These are phyloP conservation scores for Colletotrichum liaoningense DNA, from an alignment of 2,329 filamentous ascomycete genomes.

Conservation along the genomic window DNA sequence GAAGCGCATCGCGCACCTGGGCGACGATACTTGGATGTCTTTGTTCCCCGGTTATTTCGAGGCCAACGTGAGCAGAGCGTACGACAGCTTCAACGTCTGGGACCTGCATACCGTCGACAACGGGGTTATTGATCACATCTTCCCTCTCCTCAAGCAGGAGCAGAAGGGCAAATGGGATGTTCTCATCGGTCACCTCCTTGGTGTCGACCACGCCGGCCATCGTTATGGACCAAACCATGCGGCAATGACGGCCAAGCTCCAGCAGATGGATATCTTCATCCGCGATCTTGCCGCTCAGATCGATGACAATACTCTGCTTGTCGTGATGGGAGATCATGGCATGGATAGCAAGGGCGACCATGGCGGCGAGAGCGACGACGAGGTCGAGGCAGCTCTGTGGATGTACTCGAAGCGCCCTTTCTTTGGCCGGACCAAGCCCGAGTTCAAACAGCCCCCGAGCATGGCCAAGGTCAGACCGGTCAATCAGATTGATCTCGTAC, in stretches of 20 bases:
- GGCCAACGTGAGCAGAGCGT: slow-evolving; percentile 84
- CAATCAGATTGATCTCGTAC: slow-evolving; percentile 94
- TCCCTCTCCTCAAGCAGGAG: slow-evolving; percentile 78
- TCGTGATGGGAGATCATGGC: slow-evolving; percentile 99
- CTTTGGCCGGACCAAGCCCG: slow-evolving; percentile 81
- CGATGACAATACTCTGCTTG: slow-evolving; percentile 87
- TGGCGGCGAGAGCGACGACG: slow-evolving; percentile 97
- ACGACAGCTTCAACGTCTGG: slow-evolving; percentile 99
- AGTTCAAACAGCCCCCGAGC: slow-evolving; percentile 67
- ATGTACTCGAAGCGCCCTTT: slow-evolving; percentile 93
- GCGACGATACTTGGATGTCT: slow-evolving; percentile 97
- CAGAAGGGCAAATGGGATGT: slow-evolving; percentile 86
- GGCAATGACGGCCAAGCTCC: slow-evolving; percentile 90
- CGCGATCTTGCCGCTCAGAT: slow-evolving; percentile 76
- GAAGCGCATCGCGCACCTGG: slow-evolving; percentile 87
- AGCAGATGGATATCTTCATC: slow-evolving; percentile 89
- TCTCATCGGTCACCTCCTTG: slow-evolving; percentile 93
- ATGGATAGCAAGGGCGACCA: slow-evolving; percentile 99
- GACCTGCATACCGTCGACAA: slow-evolving; percentile 97
- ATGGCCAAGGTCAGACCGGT: slow-evolving; percentile 82
- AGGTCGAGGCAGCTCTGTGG: slow-evolving; percentile 94
- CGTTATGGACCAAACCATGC: slow-evolving; percentile 93
- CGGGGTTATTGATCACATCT: slow-evolving; percentile 90
- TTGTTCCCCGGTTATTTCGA: slow-evolving; percentile 96
- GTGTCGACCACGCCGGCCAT: slow-evolving; percentile 97